Conservation (phyloP, 148 eudicot species). For the Rheum nobile region DNA sequence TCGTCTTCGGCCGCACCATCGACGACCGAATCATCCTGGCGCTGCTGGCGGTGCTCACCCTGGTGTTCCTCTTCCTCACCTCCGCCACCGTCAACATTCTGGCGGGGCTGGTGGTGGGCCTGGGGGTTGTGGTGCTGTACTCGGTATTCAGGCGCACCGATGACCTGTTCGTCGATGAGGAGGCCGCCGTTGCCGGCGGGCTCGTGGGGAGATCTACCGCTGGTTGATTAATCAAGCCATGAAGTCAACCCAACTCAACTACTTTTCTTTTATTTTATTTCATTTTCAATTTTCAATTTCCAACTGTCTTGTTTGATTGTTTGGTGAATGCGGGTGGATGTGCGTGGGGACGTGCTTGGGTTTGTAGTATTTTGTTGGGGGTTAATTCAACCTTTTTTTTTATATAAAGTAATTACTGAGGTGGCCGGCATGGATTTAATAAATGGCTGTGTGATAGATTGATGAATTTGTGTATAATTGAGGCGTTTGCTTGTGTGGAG, state of each 20-base stretch:
- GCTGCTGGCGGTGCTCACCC: constrained; percentile 34
- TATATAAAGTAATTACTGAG: neutral
- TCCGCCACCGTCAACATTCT: constrained; percentile 41
- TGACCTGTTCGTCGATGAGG: constrained; percentile 52
- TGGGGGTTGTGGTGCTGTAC: constrained; percentile 34
- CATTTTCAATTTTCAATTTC: no score
- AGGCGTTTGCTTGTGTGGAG: no score
- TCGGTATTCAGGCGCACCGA: constrained; percentile 47
- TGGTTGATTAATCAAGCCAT: neutral
- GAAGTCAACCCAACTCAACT: neutral
- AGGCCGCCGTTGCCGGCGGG: constrained; percentile 31
- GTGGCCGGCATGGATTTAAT: no score
- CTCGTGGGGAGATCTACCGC: constrained; percentile 11
- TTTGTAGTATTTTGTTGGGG: neutral
- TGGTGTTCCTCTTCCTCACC: constrained; percentile 41
- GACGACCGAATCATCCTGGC: constrained; percentile 38
- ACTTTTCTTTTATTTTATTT: neutral
- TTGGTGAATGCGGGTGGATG: neutral
- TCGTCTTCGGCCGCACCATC: constrained; percentile 26
- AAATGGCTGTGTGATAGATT: no score
- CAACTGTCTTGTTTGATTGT: neutral
- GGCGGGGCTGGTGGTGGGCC: constrained; percentile 26
- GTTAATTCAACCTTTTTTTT: no score
- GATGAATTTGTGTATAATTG: no score
- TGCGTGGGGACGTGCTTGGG: neutral